Base-by-base conservation (phyloP, 192 early-diverging fungal genomes). In the Backusella westeae region DNA sequence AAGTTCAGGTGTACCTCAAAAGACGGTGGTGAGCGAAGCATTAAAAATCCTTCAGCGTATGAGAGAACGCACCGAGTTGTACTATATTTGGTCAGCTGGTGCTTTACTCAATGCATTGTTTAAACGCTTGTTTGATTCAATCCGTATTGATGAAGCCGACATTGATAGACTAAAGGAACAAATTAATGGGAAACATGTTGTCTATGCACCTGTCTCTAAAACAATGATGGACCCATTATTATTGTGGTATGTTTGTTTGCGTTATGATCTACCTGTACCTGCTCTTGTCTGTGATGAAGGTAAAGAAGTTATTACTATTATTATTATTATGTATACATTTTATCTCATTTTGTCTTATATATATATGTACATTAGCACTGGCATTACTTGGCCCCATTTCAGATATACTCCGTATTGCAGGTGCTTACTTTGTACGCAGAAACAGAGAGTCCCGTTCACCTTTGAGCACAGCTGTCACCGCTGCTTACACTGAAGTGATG, bases 31-130 rank as follows among this genome's bases (percentile, higher is more conserved):
- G 8, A 73, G 75, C 0, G 82, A 83, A 75, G 75, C 82, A 66
- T 63, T 69, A n/a, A 79, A 83, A 38, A 52, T 83, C 3, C 49
- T 80, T 23, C 75, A 77, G 35, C 66, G 82, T 8, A 80, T 80
- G 78, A 75, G 73, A 39, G 82, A 83, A 69, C 76, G 82, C 8
- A 80, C 82, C 1, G 76, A 80, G 15, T 35, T 80, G 6, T 73
- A 76, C 10, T 83, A 83, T 65, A 74, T 83, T 10, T 83, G 78
- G 78, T 83, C 80, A 65, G 82, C 82, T n/a, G 82, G 78, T 36
- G 42, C 73, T 23, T 76, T 80, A 42, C 63, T 83, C 1, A 65
- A 83, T 29, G 29, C 53, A 14, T 46, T 83, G 19, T 80, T 83
- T 26, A 80, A 79, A 52, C 72, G 67, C 34, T 29, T 83, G 14